Conservation (phyloP, 2,329 filamentous ascomycete genomes). For the Colletotrichum shisoi region DNA sequence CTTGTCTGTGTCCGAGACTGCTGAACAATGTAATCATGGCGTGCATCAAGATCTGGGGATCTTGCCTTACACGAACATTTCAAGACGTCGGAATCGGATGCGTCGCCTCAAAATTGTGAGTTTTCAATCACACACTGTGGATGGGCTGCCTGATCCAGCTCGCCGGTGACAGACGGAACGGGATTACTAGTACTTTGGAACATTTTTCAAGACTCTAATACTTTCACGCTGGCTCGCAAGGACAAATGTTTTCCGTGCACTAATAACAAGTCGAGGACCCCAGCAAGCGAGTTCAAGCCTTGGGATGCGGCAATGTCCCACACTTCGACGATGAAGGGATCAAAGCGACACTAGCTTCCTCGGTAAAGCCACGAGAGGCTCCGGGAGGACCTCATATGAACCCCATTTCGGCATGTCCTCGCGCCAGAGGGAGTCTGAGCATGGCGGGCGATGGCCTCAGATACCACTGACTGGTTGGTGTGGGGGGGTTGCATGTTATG, state of each 20-base stretch:
- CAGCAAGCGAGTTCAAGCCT: slow-evolving; percentile 15
- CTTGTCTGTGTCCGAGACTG: slow-evolving; percentile 2
- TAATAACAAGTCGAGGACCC: background rate
- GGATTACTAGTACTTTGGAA: background rate
- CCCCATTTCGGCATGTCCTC: slow-evolving; percentile 35
- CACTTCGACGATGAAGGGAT: background rate
- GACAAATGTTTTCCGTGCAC: slow-evolving; percentile 2
- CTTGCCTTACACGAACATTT: slow-evolving; percentile 14
- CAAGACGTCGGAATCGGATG: background rate
- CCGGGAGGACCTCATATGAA: slow-evolving; percentile 31
- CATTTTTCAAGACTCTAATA: background rate
- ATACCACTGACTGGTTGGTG: background rate
- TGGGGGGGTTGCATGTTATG: slow-evolving; percentile 17
- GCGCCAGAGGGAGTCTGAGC: slow-evolving; percentile 21
- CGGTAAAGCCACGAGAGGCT: slow-evolving; percentile 33
- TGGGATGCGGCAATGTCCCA: background rate
- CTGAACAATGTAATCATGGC: slow-evolving; percentile 34
- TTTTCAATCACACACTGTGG: background rate
- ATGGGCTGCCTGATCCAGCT: background rate
- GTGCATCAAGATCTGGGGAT: slow-evolving; percentile 35
- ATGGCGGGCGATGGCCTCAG: background rate
- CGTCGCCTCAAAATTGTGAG: no score
- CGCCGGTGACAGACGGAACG: background rate
- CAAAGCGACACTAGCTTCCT: slow-evolving; percentile 13
- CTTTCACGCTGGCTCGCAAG: background rate